Evolutionary conservation across 306 rosid species (phyloP).

Genomic region (Arachis hypogaea): DNA sequence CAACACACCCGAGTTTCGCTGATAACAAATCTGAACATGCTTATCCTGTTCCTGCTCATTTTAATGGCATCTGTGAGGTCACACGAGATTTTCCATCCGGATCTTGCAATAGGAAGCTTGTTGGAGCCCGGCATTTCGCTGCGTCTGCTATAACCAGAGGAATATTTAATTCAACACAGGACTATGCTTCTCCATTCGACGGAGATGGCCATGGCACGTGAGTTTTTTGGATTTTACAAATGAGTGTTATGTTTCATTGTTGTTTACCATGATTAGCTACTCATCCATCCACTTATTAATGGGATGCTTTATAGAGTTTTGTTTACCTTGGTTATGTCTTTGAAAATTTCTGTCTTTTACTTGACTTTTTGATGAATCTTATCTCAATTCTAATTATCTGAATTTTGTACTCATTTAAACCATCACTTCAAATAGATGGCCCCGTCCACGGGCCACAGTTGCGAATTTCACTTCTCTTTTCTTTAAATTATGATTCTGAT

Average conservation of each 20-base stretch:
- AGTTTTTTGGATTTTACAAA: conserved; percentile 45
- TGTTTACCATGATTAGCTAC: conserved; percentile 16
- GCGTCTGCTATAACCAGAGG: conserved; percentile 98
- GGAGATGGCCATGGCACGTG: conserved; percentile 99
- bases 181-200: conserved; percentile 96
- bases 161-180: conserved; percentile 80
- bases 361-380: conserved; percentile 13
- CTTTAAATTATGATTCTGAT: conserved; percentile 36
- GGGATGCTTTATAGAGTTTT: neutral
- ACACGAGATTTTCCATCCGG: conserved; percentile 96
- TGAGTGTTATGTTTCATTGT: conserved; percentile 12
- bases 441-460: neutral
- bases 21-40: conserved; percentile 51
- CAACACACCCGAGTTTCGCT: conserved; percentile 82
- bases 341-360: neutral
- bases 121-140: conserved; percentile 97
- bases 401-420: neutral
- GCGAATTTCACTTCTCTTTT: conserved; percentile 17
- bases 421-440: neutral
- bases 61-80: conserved; percentile 92
- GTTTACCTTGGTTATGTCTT: conserved; percentile 22
- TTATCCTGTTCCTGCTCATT: conserved; percentile 86
- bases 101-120: conserved; percentile 96
- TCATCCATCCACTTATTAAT: conserved; percentile 4
- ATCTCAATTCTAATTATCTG: conserved; percentile 11